Evolutionary conservation across 208 protist species (phyloP).

Genomic region (Leishmania tropica): DNA sequence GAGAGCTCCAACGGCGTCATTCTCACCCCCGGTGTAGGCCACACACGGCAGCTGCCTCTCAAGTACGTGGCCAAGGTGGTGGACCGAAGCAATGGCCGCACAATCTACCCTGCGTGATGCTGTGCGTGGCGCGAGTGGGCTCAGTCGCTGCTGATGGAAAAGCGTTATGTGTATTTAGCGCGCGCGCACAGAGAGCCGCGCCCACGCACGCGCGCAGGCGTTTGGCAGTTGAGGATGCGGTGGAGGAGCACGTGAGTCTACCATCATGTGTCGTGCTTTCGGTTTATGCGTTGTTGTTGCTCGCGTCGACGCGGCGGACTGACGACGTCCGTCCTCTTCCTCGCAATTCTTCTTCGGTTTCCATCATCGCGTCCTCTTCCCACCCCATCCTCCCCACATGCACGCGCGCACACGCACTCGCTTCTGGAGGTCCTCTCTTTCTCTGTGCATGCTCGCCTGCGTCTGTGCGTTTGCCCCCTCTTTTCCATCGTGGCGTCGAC

Average conservation of each 20-base stretch:
- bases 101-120: slow-evolving; percentile 21
- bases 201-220: not conserved
- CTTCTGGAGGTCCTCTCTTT: not conserved
- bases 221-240: not conserved
- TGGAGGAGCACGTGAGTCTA: not conserved
- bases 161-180: not conserved
- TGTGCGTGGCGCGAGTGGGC: not conserved
- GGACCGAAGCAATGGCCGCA: slow-evolving; percentile 40
- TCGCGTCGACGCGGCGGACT: not conserved
- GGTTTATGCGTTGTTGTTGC: not conserved
- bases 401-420: not conserved
- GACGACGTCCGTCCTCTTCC: not conserved
- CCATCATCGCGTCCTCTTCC: not conserved
- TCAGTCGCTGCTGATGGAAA: not conserved
- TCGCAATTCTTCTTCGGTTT: not conserved
- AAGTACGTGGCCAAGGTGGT: slow-evolving; percentile 71
- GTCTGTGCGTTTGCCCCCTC: not conserved
- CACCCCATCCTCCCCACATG: not conserved
- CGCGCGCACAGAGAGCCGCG: not conserved
- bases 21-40: slow-evolving; percentile 74
- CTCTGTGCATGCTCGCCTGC: not conserved
- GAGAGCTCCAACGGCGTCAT: slow-evolving; percentile 89
- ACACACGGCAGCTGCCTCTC: slow-evolving; percentile 63
- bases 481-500: not conserved
- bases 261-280: not conserved